Base-by-base conservation (phyloP, 192 early-diverging fungal species). In the Linnemannia hyalina region DNA sequence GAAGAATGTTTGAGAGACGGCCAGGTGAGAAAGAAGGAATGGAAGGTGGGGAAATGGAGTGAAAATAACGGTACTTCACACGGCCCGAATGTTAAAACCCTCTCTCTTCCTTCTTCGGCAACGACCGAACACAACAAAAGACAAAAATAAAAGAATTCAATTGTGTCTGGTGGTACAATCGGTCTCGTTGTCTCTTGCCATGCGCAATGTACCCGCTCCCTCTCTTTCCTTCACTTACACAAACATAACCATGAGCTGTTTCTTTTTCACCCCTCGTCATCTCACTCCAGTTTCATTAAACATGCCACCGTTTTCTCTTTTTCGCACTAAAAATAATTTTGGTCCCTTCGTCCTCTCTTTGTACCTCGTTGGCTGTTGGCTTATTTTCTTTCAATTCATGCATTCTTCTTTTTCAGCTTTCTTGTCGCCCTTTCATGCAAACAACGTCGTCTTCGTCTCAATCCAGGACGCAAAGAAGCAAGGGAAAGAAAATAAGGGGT, bases 291-390 rank as follows among this genome's bases (percentile, higher is more conserved):
- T 65, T 60, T 60, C 54, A 23, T n/a, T n/a, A 26, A 65, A 65
- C 60, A 65, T 65, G 60, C 60, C 60, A 65, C 55, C 55, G 26
- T 29, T 29, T 32, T 65, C 10, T 32, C 8, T n/a, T 65, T 32
- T 13, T 32, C 60, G 60, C 60, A 32, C 60, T 65, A 65, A 65
- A 65, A 65, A 65, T 65, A 65, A 65, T 65, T 10, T 32, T 65
- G 9, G 8, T 8, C 23, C 57, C 16, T 26, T 60, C 29, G 55
- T 60, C 4, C 55, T 26, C n/a, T 23, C 6, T 11, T 23, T 15
- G n/a, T 26, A 65, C 60, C 9, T 60, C 23, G 57, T 65, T 65
- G 60, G 60, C 26, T 32, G 60, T 65, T 65, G 11, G 60, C 26
- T 32, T 32, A 4, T 65, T 26, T 23, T 55, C 54, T 5, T 55